These are phyloP conservation scores for Zizania latifolia DNA, from an alignment of 176 grass and related monocot genomes.

Conservation along the genomic window DNA sequence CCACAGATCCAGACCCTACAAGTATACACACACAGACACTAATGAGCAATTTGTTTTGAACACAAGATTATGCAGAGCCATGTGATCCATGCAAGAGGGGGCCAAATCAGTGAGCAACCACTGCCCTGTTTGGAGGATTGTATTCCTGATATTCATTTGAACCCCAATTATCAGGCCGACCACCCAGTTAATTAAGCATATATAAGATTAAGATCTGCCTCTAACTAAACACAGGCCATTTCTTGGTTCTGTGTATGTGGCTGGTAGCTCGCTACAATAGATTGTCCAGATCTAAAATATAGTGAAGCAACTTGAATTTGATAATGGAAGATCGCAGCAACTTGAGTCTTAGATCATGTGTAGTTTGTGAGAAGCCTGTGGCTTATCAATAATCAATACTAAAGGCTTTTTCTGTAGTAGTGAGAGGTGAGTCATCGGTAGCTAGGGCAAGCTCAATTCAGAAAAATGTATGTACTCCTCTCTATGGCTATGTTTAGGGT, in stretches of 20 bases:
- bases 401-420: too few relatives aligned
- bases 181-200: not conserved
- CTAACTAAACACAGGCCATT: not conserved
- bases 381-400: too few relatives aligned
- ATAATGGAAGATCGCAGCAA: too few relatives aligned
- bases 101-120: slow-evolving; percentile 22
- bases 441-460: too few relatives aligned
- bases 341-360: too few relatives aligned
- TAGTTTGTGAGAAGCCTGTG: too few relatives aligned
- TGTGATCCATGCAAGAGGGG: not conserved
- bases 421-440: too few relatives aligned
- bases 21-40: not conserved
- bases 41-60: not conserved
- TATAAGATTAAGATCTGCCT: not conserved
- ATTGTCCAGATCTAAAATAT: not conserved
- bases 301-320: not conserved
- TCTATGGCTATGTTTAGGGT: too few relatives aligned
- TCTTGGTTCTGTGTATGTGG: not conserved
- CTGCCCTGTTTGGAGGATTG: slow-evolving; percentile 35
- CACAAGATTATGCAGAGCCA: not conserved
- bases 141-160: slow-evolving; percentile 37
- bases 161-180: slow-evolving; percentile 24
- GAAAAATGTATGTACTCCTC: too few relatives aligned
- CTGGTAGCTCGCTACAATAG: not conserved
- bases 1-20: slow-evolving; percentile 9